Conservation (phyloP, 1,139 yeast genomes). For the Pneumocystis murina region DNA sequence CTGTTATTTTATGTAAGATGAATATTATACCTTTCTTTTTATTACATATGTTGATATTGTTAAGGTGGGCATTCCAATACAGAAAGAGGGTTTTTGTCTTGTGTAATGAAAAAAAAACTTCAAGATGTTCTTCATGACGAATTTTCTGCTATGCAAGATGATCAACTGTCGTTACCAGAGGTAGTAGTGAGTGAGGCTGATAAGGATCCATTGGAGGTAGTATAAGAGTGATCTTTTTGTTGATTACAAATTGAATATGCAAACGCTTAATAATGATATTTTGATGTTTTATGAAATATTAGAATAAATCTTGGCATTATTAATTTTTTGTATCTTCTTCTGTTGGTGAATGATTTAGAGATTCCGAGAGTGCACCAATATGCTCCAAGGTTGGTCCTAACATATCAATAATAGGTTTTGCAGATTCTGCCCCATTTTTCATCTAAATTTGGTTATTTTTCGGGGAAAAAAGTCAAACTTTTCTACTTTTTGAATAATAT, state of each 20-base stretch:
- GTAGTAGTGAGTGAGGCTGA: slow-evolving; percentile 40
- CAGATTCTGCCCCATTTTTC: background rate
- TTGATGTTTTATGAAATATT: background rate
- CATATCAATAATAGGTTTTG: background rate
- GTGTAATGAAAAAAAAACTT: slow-evolving; percentile 37
- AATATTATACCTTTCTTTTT: background rate
- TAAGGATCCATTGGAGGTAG: slow-evolving; percentile 38
- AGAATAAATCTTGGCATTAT: background rate
- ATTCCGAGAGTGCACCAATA: background rate
- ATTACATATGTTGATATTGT: background rate
- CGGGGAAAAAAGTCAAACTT: background rate
- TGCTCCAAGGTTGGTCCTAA: background rate
- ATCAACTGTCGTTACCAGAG: slow-evolving; percentile 13
- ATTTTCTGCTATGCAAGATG: slow-evolving; percentile 21
- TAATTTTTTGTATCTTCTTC: background rate
- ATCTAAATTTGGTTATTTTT: background rate
- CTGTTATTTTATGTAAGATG: slow-evolving; percentile 47
- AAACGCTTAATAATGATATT: background rate
- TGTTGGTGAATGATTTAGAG: background rate
- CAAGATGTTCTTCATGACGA: slow-evolving; percentile 27
- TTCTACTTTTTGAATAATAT: background rate
- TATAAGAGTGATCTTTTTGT: slow-evolving; percentile 16
- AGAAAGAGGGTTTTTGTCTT: slow-evolving; percentile 62
- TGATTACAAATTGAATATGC: background rate
- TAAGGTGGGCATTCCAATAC: slow-evolving; percentile 66